These are phyloP conservation scores for Cylindrodendrum hubeiense DNA, from an alignment of 2,329 filamentous ascomycete species.

Conservation along the genomic window DNA sequence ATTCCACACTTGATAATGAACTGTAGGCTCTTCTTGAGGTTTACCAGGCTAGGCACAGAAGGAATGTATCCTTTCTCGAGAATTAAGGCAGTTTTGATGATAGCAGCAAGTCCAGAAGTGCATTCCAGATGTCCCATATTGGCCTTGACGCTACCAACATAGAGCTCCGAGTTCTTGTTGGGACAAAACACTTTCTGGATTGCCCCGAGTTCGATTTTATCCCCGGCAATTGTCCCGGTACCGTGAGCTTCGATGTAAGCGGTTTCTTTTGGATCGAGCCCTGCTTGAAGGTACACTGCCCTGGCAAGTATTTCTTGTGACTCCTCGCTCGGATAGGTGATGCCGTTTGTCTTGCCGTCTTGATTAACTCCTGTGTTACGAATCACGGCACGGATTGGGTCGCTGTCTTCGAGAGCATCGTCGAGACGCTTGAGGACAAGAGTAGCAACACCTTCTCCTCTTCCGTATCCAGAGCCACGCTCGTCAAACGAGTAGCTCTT, in stretches of 20 bases:
- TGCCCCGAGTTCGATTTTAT: conserved; percentile 19
- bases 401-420: too few species aligned
- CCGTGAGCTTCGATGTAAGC: conserved; percentile 22
- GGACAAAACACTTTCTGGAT: conserved; percentile 17
- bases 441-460: too few species aligned
- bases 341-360: too few species aligned
- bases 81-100: conserved; percentile 28
- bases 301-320: conserved; percentile 16
- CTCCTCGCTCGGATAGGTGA: too few species aligned
- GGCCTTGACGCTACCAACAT: conserved; percentile 28
- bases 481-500: too few species aligned
- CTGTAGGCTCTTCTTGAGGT: conserved; percentile 11
- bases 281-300: not conserved
- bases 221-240: conserved; percentile 21
- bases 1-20: conserved; percentile 13
- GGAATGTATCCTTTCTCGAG: conserved; percentile 28
- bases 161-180: conserved; percentile 7
- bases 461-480: too few species aligned
- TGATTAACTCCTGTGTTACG: too few species aligned
- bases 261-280: conserved; percentile 6
- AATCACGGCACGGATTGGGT: too few species aligned
- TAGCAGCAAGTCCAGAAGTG: conserved; percentile 19
- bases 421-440: too few species aligned
- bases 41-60: conserved; percentile 18
- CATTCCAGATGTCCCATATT: conserved; percentile 30